These are phyloP conservation scores for Entophlyctis luteolus DNA, from an alignment of 192 early-diverging fungal species.

Conservation along the genomic window DNA sequence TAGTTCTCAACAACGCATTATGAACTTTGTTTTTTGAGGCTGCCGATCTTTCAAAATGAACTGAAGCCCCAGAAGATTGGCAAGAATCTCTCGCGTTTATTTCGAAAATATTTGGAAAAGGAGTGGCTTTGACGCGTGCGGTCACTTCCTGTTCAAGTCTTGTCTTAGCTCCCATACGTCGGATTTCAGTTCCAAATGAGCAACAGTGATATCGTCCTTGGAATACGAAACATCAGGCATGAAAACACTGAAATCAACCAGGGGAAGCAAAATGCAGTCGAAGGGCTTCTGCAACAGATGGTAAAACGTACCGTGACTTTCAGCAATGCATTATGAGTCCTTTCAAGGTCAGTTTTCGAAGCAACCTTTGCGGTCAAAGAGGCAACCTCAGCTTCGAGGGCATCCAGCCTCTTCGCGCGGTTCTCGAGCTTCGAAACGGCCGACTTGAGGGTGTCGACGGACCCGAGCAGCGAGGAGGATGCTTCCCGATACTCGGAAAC, in stretches of 20 bases:
- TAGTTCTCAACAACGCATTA: too few species aligned
- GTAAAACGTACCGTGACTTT: constrained; percentile 32
- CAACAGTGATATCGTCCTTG: constrained; percentile 71
- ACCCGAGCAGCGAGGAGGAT: constrained; percentile 63
- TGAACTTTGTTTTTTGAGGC: too few species aligned
- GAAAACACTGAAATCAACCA: neutral
- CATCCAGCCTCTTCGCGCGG: constrained; percentile 75
- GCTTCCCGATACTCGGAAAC: constrained; percentile 82
- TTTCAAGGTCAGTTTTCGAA: constrained; percentile 48
- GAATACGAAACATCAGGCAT: neutral
- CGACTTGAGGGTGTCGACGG: constrained; percentile 74
- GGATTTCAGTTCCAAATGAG: constrained; percentile 79
- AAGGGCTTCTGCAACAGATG: neutral
- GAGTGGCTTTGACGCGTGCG: too few species aligned
- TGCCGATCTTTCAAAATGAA: too few species aligned
- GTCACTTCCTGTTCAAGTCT: constrained; percentile 29
- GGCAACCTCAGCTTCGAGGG: constrained; percentile 62
- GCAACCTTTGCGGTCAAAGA: constrained; percentile 54
- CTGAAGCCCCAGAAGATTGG: too few species aligned
- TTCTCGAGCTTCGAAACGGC: constrained; percentile 67
- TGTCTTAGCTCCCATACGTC: constrained; percentile 71
- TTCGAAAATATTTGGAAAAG: too few species aligned
- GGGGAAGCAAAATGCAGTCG: neutral
- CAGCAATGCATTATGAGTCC: constrained; percentile 34
- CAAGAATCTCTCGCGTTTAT: too few species aligned